A percentile compares a stretch with the other conserved stretches of the same genome.
Conservation (phyloP, 345 rosid genomes). For the thale cress (Arabidopsis thaliana) region TAIR10.1 NC_003071.7:10939001-10939500, state of each 20-base stretch:
- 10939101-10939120: slow-evolving; percentile 23
- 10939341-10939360: slow-evolving; percentile 43
- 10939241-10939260: slow-evolving; percentile 40
- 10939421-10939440: slow-evolving; percentile 20
- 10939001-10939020: neutral
- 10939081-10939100: slow-evolving; percentile 22
- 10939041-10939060: slow-evolving; percentile 34
- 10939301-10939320: slow-evolving; percentile 43
- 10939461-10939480: no score
- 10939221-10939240: slow-evolving; percentile 4
- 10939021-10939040: slow-evolving; percentile 20
- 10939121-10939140: neutral
- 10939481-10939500: no score
- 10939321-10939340: slow-evolving; percentile 39
- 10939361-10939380: slow-evolving; percentile 29
- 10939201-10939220: slow-evolving; percentile 33
- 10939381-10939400: slow-evolving; percentile 25
- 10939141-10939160: neutral
- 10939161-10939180: slow-evolving; percentile 3
- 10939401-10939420: slow-evolving; percentile 31
- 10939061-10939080: slow-evolving; percentile 30
- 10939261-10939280: slow-evolving; percentile 39
- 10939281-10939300: slow-evolving; percentile 36
- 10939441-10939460: no score
- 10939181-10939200: neutral